Evolutionary conservation across 2,329 filamentous ascomycete genomes (phyloP).

Genomic region (Paecilomyces dactylethromorphus): DNA sequence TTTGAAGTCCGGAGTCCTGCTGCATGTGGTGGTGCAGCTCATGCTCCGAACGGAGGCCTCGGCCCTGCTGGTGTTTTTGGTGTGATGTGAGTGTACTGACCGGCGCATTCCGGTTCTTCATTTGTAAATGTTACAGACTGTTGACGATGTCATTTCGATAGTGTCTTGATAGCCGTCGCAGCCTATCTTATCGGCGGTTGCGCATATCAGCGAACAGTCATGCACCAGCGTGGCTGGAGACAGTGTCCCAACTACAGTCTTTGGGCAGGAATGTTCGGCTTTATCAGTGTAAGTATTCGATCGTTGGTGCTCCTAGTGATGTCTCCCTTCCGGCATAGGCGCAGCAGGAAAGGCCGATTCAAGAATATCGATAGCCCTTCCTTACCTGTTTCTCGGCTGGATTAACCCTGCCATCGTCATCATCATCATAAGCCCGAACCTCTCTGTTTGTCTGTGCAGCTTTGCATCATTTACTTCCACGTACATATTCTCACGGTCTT

Average conservation of each 20-base stretch:
- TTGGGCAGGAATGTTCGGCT: conserved; percentile 82
- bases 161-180: conserved; percentile 62
- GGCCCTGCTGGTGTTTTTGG: conserved; percentile 75
- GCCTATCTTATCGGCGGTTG: conserved; percentile 90
- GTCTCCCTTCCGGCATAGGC: conserved; percentile 20
- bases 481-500: neutral
- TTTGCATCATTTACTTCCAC: neutral
- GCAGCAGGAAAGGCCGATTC: conserved; percentile 11
- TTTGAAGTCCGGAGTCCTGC: conserved; percentile 85
- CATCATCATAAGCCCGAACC: neutral
- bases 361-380: conserved; percentile 14
- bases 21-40: conserved; percentile 68
- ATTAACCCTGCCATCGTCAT: conserved; percentile 18
- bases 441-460: neutral
- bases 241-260: conserved; percentile 91
- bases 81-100: conserved; percentile 63
- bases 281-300: conserved; percentile 64
- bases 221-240: conserved; percentile 89
- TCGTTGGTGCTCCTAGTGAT: conserved; percentile 31
- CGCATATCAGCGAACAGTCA: conserved; percentile 90
- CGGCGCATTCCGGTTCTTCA: neutral
- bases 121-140: neutral
- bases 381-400: conserved; percentile 27
- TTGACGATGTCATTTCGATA: conserved; percentile 17
- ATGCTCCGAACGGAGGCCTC: conserved; percentile 52